phyloP scores from a whole-genome alignment of 305 asterid genomes.

The Fraxinus platypoda region DNA sequence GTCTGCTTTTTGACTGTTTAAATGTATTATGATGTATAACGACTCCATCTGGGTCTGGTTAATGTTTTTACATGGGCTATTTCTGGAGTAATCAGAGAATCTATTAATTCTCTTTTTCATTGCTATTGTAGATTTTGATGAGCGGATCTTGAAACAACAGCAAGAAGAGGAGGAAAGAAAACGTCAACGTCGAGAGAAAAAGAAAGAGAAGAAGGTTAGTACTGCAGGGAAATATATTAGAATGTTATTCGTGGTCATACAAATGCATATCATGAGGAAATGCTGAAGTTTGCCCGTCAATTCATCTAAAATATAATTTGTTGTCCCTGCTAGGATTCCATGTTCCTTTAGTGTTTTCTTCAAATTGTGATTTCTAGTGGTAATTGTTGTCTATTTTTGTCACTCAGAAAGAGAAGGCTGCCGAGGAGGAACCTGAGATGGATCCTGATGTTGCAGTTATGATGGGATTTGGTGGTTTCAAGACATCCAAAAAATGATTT shows the following conservation, averaged over 20 bases:
- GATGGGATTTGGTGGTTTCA: slow-evolving; percentile 98
- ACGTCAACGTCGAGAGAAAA: slow-evolving; percentile 84
- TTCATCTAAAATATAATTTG: neutral
- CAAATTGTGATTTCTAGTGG: slow-evolving; percentile 3
- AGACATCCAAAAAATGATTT: slow-evolving; percentile 71
- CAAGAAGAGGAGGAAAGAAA: slow-evolving; percentile 97
- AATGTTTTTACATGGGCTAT: neutral
- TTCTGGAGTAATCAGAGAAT: neutral
- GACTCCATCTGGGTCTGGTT: neutral
- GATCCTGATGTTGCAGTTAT: slow-evolving; percentile 88
- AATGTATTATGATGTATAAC: neutral
- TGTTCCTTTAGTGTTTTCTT: neutral
- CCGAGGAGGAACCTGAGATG: slow-evolving; percentile 81
- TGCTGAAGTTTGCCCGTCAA: neutral
- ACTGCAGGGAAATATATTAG: neutral
- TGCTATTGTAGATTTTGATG: slow-evolving; percentile 68
- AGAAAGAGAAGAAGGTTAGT: slow-evolving; percentile 94
- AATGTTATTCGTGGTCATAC: neutral
- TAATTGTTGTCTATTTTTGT: slow-evolving; percentile 8
- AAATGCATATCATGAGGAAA: neutral
- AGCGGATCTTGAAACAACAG: slow-evolving; percentile 81
- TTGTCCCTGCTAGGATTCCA: neutral
- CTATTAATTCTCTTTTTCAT: slow-evolving; percentile 4
- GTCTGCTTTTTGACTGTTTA: neutral
- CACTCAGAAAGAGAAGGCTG: slow-evolving; percentile 70